Evolutionary conservation across 768 basidiomycete species (phyloP), one percentile per base, ranked within the genome.

Genomic region (Mycena albidolilacea): DNA sequence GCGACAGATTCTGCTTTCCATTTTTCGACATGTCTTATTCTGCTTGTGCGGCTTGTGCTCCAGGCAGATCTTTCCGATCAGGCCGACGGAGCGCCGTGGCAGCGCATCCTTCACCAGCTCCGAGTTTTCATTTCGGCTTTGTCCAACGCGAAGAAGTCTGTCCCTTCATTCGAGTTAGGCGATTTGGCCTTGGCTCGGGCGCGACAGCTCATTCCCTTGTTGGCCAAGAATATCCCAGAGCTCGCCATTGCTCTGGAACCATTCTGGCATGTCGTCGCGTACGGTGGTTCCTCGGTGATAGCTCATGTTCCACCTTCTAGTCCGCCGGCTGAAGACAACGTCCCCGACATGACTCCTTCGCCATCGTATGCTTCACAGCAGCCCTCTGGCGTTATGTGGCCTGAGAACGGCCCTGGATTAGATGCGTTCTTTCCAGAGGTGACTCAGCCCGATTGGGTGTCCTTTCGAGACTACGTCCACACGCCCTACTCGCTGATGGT

Each of bases 371-470:
- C 21, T 38, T 54, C 69, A 30, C 30, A 30, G 17, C 74, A 71
- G 17, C 55, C 55, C 4, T 44, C 48, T 35, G 72, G 62, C 50
- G 67, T 73, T 55, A 43, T 60, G 43, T 75, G 75, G 75, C 71
- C 75, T 57, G 75, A 75, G 63, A 75, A 72, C 23, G 71, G 71
- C 4, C 64, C 75, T 7, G 64, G 64, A 23, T 54, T 75, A 15
- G 75, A 75, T 4, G 64, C 75, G 12, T 75, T 75, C 60, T 75
- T 75, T 60, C 75, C 75, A 23, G 75, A 75, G 64, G 75, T 75
- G 6, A 70, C 75, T 12, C 75, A 75, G 60, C 75, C 75, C 3
- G 75, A 75, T 35, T 75, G 75, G 75, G 71, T 72, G n/a, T 69
- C 71, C 5, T 75, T 75, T 50, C 67, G 75, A 15, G 75, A 75